Evolutionary conservation across 257 asterid genomes (phyloP), one percentile per base, ranked within the genome.

Genomic region (Gardenia jasminoides): DNA sequence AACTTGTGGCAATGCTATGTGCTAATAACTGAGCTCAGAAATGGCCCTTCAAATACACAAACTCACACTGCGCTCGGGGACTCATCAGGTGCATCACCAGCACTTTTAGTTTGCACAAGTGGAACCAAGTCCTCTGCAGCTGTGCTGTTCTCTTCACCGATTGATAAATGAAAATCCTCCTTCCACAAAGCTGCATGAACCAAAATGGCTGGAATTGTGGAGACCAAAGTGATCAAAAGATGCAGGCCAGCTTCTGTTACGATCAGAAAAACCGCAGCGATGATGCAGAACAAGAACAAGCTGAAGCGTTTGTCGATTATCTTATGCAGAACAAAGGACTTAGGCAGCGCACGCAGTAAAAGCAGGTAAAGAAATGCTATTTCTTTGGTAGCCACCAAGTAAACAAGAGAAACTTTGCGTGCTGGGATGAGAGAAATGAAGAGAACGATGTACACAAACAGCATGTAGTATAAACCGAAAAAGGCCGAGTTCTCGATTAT

Each of bases 391-490:
- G 86, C 86, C 44, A 90, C 96, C 78, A 92, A 78, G 72, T 19
- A 80, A 59, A 92, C 75, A 8, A 90, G 67, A 0, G 97, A 94
- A 36, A 88, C 91, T n/a, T 91, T 91, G 8, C 97, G 91, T 31
- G 0, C 0, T 6, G 97, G 97, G 36, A 87, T 62, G 6, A 94
- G 91, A 69, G 97, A 36, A 22, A 92, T 89, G 80, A 91, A 89
- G 64, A 92, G 93, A 2, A 89, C 90, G 0, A 94, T 81, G 88
- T 90, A 94, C 28, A 90, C 64, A n/a, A 94, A 91, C 5, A 76
- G 81, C 2, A 78, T 80, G 62, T 92, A 92, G 81, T 83, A 87
- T 46, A 87, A 50, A 2, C 83, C 58, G 56, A 91, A 90, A 13
- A 33, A 75, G 30, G 31, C 73, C 0, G 90, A 64, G 87, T 94